Evolutionary conservation across 2,329 filamentous ascomycete species (phyloP).

Genomic region (Exophiala sp.): DNA sequence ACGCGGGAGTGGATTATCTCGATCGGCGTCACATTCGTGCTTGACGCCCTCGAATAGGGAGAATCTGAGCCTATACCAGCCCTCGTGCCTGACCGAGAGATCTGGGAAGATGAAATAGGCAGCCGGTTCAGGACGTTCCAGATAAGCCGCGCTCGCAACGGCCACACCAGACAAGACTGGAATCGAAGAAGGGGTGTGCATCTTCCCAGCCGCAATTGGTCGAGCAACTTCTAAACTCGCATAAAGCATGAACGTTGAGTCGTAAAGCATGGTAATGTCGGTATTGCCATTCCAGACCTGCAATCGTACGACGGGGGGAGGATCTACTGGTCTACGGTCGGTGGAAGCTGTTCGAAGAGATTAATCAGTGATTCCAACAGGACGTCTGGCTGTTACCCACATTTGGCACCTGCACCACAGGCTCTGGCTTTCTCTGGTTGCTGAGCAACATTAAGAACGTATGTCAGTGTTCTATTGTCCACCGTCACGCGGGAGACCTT

Average conservation of each 20-base stretch:
- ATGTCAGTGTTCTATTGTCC: constrained; percentile 73
- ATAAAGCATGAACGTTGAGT: constrained; percentile 96
- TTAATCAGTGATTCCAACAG: constrained; percentile 15
- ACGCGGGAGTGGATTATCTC: constrained; percentile 43
- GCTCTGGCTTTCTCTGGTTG: constrained; percentile 92
- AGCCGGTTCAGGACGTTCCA: constrained; percentile 74
- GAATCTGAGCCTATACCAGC: constrained; percentile 85
- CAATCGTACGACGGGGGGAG: constrained; percentile 89
- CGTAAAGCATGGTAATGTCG: constrained; percentile 84
- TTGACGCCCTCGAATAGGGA: constrained; percentile 93
- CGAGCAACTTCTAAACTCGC: constrained; percentile 85
- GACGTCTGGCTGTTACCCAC: constrained; percentile 50
- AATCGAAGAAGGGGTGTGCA: constrained; percentile 65
- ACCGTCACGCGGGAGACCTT: constrained; percentile 60
- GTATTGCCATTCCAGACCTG: constrained; percentile 73
- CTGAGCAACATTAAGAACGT: constrained; percentile 81
- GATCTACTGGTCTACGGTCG: constrained; percentile 88
- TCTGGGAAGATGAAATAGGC: constrained; percentile 99
- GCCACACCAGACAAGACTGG: constrained; percentile 91
- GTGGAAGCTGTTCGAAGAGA: constrained; percentile 60
- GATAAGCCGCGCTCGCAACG: constrained; percentile 91
- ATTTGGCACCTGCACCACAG: constrained; percentile 92
- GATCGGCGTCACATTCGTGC: constrained; percentile 73
- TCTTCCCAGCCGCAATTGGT: constrained; percentile 74
- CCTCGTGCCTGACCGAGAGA: constrained; percentile 91